Conservation (phyloP, 495 filamentous ascomycete species). For the Penicillium atrosanguineum region DNA sequence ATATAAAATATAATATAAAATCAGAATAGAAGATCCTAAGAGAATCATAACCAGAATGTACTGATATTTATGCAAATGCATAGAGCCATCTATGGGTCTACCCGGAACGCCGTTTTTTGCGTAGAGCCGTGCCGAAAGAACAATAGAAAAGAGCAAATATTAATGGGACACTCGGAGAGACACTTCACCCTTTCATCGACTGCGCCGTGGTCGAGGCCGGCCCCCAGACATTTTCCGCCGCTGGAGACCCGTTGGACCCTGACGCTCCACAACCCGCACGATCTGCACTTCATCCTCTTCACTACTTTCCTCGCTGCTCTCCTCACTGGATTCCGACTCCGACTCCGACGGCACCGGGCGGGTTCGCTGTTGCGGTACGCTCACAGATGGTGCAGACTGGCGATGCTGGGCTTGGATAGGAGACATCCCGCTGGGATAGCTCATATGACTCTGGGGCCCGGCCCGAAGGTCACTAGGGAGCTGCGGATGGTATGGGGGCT, state of each 20-base stretch:
- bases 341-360: constrained; percentile 17
- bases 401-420: constrained; percentile 13
- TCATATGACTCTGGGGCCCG: constrained; percentile 23
- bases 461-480: constrained; percentile 32
- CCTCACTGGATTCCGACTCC: constrained; percentile 22
- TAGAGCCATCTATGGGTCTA: constrained; percentile 7
- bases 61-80: neutral
- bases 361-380: constrained; percentile 16
- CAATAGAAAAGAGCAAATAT: constrained; percentile 7
- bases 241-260: constrained; percentile 19
- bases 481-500: constrained; percentile 26
- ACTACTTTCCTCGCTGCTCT: constrained; percentile 25
- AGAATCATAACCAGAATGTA: no score
- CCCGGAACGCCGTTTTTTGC: constrained; percentile 11
- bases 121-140: constrained; percentile 5
- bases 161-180: constrained; percentile 9
- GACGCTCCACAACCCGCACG: constrained; percentile 33
- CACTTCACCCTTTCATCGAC: constrained; percentile 13
- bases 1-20: neutral
- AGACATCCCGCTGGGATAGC: constrained; percentile 18
- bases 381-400: constrained; percentile 2
- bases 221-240: constrained; percentile 19
- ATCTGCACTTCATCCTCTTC: constrained; percentile 38
- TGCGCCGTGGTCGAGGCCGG: constrained; percentile 25
- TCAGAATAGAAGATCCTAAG: no score